Conservation (phyloP, 2,329 filamentous ascomycete species). For the Curvularia eragrostidis region DNA sequence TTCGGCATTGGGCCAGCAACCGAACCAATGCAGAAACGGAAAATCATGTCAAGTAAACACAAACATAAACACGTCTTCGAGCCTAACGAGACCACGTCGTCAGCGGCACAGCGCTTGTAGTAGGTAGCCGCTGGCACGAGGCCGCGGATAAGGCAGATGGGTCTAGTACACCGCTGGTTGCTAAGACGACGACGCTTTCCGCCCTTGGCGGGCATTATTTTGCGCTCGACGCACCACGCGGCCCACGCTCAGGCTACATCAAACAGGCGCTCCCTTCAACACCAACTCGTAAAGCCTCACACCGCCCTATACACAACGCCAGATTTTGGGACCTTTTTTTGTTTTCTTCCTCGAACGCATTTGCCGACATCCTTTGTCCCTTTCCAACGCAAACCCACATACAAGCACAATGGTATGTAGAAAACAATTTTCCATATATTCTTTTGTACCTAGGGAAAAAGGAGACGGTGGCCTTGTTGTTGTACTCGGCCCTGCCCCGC, state of each 20-base stretch:
- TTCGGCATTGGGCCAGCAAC: not conserved
- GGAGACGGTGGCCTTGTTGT: not conserved
- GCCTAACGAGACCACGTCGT: not conserved
- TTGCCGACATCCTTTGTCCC: not conserved
- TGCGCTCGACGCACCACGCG: constrained; percentile 37
- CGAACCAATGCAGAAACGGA: not conserved
- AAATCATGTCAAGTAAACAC: not conserved
- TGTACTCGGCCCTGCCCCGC: not conserved
- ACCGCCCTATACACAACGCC: constrained; percentile 13
- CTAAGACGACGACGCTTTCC: constrained; percentile 15
- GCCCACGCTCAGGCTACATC: constrained; percentile 29
- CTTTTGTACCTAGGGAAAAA: not conserved
- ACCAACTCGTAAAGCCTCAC: constrained; percentile 18
- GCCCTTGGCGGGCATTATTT: constrained; percentile 24
- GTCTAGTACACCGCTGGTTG: constrained; percentile 17
- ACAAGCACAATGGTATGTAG: constrained; percentile 34
- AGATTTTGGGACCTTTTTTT: constrained; percentile 13
- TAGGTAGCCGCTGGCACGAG: not conserved
- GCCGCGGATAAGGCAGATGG: not conserved
- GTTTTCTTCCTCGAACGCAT: not conserved
- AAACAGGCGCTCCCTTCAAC: constrained; percentile 28
- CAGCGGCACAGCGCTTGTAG: not conserved
- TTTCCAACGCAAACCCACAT: not conserved
- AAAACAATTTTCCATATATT: not conserved
- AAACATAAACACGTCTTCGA: not conserved